Conservation (phyloP, 768 basidiomycete genomes). For the Panus rudis region DNA sequence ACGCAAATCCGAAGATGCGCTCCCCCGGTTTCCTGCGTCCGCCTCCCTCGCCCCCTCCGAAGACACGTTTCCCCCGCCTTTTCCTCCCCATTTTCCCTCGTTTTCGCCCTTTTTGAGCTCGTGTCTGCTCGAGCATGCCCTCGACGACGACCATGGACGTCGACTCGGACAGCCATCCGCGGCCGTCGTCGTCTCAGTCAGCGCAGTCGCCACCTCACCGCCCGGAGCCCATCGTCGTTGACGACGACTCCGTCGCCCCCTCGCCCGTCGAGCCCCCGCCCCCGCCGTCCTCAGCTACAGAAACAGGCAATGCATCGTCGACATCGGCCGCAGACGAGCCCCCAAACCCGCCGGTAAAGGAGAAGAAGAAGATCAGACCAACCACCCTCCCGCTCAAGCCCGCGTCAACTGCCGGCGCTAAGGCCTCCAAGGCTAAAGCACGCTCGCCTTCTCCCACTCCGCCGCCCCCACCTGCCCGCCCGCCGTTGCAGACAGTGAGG, state of each 20-base stretch:
- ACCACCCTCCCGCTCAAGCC: conserved; percentile 19
- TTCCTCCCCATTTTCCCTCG: conserved; percentile 2
- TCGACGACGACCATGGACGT: conserved; percentile 10
- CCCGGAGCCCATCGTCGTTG: neutral
- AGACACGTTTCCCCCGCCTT: conserved; percentile 20
- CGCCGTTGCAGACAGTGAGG: conserved; percentile 56
- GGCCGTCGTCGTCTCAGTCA: conserved; percentile 5
- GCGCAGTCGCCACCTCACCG: conserved; percentile 3
- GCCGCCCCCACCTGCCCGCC: conserved; percentile 35
- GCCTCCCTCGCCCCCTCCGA: conserved; percentile 24
- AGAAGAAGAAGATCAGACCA: conserved; percentile 17
- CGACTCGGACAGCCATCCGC: neutral
- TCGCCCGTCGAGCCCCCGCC: neutral
- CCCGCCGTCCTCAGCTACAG: neutral
- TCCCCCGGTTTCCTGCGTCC: conserved; percentile 6
- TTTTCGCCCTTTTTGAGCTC: conserved; percentile 3
- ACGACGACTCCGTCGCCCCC: conserved; percentile 1
- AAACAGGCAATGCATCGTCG: conserved; percentile 5
- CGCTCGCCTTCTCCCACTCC: conserved; percentile 56
- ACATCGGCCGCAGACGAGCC: conserved; percentile 7
- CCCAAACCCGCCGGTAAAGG: conserved; percentile 1
- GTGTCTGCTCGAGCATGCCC: neutral
- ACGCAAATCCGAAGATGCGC: conserved; percentile 11
- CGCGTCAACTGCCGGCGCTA: conserved; percentile 38
- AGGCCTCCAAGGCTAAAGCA: conserved; percentile 35